Percentiles rank a stretch among this genome's conserved stretches.
Evolutionary conservation across 371 early-diverging fungal genomes (phyloP).

Genomic region (Sporodiniella umbellata): DNA sequence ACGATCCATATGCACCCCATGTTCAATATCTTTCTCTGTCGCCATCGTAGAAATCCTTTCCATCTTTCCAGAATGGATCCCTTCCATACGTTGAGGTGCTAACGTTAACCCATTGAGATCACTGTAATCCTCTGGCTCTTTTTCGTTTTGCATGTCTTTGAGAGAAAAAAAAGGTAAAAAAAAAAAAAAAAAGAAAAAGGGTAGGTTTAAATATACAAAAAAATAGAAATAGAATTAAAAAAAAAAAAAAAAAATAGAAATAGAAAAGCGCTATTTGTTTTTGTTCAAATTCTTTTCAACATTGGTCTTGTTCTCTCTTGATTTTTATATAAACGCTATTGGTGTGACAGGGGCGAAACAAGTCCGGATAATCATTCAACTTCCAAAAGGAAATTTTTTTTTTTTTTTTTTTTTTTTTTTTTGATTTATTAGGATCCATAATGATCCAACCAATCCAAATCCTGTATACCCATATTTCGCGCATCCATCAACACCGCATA

Average conservation of each 20-base stretch:
- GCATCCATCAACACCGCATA: neutral
- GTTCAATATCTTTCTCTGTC: conserved; percentile 15
- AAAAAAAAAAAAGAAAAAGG: neutral
- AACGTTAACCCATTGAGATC: conserved; percentile 16
- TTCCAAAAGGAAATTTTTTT: too few species aligned
- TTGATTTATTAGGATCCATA: neutral
- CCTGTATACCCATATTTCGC: neutral
- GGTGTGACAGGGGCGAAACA: too few species aligned
- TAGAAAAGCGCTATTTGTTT: too few species aligned
- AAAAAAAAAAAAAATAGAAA: too few species aligned
- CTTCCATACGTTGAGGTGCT: too few species aligned
- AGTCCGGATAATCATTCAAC: too few species aligned
- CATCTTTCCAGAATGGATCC: neutral
- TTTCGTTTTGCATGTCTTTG: neutral
- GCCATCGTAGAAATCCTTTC: conserved; percentile 6
- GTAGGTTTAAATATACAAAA: neutral
- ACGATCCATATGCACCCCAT: conserved; percentile 3
- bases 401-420: too few species aligned
- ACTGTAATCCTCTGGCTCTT: neutral
- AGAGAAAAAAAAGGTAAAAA: neutral
- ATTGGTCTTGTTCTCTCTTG: too few species aligned
- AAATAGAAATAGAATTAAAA: neutral
- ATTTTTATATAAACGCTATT: too few species aligned
- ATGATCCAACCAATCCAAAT: conserved; percentile 3
- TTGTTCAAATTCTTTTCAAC: too few species aligned